Percentiles rank a stretch among this genome's conserved stretches.
phyloP scores from a whole-genome alignment of 225 moss, liverwort and hornwort species.

The Climacium dendroides region DNA sequence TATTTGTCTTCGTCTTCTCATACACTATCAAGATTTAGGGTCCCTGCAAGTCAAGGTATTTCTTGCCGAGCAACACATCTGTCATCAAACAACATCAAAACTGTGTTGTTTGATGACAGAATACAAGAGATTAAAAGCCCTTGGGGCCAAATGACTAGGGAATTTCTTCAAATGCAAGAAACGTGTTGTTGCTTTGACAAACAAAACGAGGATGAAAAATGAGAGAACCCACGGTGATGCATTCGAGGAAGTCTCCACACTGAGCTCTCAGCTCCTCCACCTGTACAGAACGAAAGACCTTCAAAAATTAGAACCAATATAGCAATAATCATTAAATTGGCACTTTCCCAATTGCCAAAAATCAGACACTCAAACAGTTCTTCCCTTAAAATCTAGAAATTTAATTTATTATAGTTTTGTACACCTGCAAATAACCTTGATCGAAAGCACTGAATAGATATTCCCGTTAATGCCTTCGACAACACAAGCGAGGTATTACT shows the following conservation, averaged over 20 bases:
- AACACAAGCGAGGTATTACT: not conserved
- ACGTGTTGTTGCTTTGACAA: not conserved
- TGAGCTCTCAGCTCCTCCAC: constrained; percentile 60
- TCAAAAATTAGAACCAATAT: not conserved
- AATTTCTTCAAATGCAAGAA: not conserved
- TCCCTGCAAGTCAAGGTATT: not conserved
- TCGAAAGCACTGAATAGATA: not conserved
- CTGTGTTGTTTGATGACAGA: not conserved
- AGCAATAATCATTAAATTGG: not conserved
- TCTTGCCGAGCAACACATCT: not conserved
- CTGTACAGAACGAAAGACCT: constrained; percentile 19
- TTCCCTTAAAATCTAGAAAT: not conserved
- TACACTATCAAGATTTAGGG: not conserved
- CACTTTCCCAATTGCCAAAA: not conserved
- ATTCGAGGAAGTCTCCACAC: constrained; percentile 54
- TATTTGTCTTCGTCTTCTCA: not conserved
- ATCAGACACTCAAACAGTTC: not conserved
- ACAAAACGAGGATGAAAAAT: not conserved
- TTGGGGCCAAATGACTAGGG: not conserved
- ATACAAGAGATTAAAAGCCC: not conserved
- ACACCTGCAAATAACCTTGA: not conserved
- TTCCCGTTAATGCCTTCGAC: not conserved
- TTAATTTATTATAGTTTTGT: too few species aligned
- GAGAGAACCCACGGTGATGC: constrained; percentile 47
- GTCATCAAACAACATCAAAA: not conserved